Percentiles rank a stretch among this genome's conserved stretches.
phyloP scores from a whole-genome alignment of 1,139 yeast genomes.

The Candida pseudoviswanathii region DNA sequence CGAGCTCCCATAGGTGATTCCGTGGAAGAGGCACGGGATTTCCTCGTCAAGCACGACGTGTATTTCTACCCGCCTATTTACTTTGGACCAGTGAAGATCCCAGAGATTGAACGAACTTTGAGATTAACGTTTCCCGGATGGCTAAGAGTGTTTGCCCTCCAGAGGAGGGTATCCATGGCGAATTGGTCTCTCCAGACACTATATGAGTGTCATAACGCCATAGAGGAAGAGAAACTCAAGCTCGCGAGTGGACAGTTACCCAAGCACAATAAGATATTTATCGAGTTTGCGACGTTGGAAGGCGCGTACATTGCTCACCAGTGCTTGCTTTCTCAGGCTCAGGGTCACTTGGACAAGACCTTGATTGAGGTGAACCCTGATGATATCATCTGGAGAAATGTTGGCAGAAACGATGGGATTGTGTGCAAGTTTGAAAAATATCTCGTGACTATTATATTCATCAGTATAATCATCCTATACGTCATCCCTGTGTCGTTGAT shows the following conservation, averaged over 20 bases:
- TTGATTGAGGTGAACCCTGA: slow-evolving; percentile 55
- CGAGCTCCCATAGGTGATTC: background rate
- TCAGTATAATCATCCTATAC: slow-evolving; percentile 57
- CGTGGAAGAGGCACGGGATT: slow-evolving; percentile 3
- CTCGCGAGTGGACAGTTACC: slow-evolving; percentile 21
- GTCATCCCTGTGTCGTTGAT: slow-evolving; percentile 73
- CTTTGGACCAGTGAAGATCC: slow-evolving; percentile 19
- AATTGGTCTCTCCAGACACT: slow-evolving; percentile 34
- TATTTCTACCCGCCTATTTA: slow-evolving; percentile 40
- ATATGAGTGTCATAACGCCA: slow-evolving; percentile 18
- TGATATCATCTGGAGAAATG: slow-evolving; percentile 63
- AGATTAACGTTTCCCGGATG: slow-evolving; percentile 32
- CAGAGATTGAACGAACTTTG: slow-evolving; percentile 29
- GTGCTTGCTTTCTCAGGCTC: slow-evolving; percentile 45
- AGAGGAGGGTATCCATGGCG: slow-evolving; percentile 22
- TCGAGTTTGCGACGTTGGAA: slow-evolving; percentile 50
- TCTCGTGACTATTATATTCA: slow-evolving; percentile 43
- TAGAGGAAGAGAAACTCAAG: slow-evolving; percentile 25
- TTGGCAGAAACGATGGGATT: slow-evolving; percentile 37
- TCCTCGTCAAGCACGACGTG: slow-evolving; percentile 7
- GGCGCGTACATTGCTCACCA: slow-evolving; percentile 60
- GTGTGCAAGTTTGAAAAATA: slow-evolving; percentile 37
- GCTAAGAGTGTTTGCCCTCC: slow-evolving; percentile 26
- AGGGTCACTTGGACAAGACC: slow-evolving; percentile 44
- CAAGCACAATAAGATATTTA: slow-evolving; percentile 47